Conservation (phyloP, 306 rosid genomes). For the Vicia villosa region DNA sequence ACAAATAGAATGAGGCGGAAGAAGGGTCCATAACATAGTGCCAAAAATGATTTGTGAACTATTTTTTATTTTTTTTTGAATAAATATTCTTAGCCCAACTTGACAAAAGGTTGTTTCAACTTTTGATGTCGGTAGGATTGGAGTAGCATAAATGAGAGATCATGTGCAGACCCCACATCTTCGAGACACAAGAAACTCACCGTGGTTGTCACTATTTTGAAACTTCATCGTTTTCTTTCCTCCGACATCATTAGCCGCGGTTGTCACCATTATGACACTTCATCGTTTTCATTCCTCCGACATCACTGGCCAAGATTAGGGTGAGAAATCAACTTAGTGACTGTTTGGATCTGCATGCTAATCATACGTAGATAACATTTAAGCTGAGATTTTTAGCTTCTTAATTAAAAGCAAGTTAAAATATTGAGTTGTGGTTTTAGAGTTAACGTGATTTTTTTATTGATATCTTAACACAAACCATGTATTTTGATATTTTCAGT, state of each 20-base stretch:
- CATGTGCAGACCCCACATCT: not conserved
- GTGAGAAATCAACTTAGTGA: too few relatives aligned
- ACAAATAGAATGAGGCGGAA: not conserved
- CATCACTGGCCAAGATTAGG: not conserved
- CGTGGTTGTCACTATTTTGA: too few relatives aligned
- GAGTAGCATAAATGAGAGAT: not conserved
- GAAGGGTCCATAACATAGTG: not conserved
- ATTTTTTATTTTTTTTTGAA: not conserved
- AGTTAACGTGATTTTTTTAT: too few relatives aligned
- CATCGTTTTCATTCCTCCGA: not conserved
- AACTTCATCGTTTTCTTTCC: not conserved
- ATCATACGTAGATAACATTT: too few relatives aligned
- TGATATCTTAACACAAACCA: too few relatives aligned
- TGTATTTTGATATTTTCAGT: too few relatives aligned
- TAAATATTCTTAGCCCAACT: not conserved
- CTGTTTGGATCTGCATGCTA: too few relatives aligned
- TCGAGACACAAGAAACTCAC: not conserved
- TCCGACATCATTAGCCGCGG: not conserved
- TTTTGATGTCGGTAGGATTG: not conserved
- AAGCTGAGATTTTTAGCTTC: too few relatives aligned
- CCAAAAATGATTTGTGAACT: not conserved
- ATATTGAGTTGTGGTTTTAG: too few relatives aligned
- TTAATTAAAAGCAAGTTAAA: too few relatives aligned
- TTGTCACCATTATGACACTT: not conserved
- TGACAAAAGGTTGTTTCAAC: not conserved